Evolutionary conservation across 2,329 filamentous ascomycete species (phyloP).

Genomic region (Ophiosphaerella herpotricha): DNA sequence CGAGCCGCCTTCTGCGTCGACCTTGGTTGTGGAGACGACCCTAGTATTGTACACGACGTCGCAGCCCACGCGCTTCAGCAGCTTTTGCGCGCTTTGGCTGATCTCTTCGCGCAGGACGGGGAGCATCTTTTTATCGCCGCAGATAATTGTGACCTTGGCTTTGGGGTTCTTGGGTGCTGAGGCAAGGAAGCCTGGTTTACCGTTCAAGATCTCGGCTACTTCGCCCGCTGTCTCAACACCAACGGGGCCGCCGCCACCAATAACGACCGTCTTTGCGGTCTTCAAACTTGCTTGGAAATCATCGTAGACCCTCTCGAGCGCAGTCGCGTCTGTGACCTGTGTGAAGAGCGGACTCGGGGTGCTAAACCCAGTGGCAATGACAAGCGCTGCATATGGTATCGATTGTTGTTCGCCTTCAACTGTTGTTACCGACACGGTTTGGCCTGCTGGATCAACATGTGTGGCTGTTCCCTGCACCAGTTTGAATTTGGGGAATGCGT

Average conservation of each 20-base stretch:
- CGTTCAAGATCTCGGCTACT: slow-evolving; percentile 51
- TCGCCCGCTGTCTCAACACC: slow-evolving; percentile 59
- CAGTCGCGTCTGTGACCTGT: slow-evolving; percentile 38
- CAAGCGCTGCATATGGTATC: slow-evolving; percentile 57
- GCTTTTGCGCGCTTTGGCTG: slow-evolving; percentile 52
- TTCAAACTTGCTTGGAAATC: slow-evolving; percentile 44
- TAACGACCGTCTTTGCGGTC: slow-evolving; percentile 51
- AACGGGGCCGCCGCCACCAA: slow-evolving; percentile 56
- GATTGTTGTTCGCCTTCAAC: slow-evolving; percentile 36
- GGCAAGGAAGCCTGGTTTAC: slow-evolving; percentile 42
- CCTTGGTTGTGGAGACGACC: slow-evolving; percentile 35
- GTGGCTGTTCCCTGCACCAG: slow-evolving; percentile 59
- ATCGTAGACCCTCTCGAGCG: slow-evolving; percentile 39
- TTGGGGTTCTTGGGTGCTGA: slow-evolving; percentile 46
- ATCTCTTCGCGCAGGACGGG: slow-evolving; percentile 50
- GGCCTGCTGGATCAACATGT: slow-evolving; percentile 51
- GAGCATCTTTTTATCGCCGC: slow-evolving; percentile 51
- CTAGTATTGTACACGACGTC: slow-evolving; percentile 49
- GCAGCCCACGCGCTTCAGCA: slow-evolving; percentile 55
- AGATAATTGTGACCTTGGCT: slow-evolving; percentile 52
- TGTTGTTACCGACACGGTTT: slow-evolving; percentile 50
- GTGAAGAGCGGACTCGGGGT: slow-evolving; percentile 55
- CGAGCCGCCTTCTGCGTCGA: slow-evolving; percentile 39
- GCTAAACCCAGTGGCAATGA: slow-evolving; percentile 61
- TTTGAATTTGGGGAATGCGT: slow-evolving; percentile 53